These are phyloP conservation scores for Naumovozyma castellii DNA, from an alignment of 805 yeast species.

Conservation along the genomic window DNA sequence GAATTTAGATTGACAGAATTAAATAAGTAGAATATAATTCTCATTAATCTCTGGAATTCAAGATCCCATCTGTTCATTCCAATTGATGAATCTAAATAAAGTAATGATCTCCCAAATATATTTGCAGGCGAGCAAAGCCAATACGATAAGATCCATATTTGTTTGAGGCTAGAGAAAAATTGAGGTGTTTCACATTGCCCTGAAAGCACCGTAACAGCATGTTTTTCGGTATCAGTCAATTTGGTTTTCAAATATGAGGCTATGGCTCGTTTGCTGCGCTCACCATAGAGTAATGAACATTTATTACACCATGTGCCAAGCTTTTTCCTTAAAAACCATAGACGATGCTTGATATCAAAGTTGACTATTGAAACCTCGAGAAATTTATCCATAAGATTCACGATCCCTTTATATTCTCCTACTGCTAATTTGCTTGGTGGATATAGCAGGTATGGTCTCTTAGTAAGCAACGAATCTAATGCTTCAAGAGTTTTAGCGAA, in stretches of 20 bases:
- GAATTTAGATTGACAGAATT: constrained; percentile 9
- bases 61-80: constrained; percentile 19
- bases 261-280: constrained; percentile 5
- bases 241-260: constrained; percentile 6
- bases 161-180: constrained; percentile 8
- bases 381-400: constrained; percentile 11
- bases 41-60: constrained; percentile 18
- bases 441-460: constrained; percentile 15
- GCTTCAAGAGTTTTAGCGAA: constrained; percentile 24
- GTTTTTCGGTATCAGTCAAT: constrained; percentile 12
- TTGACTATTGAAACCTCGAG: constrained; percentile 11
- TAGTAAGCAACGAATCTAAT: constrained; percentile 17
- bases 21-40: constrained; percentile 21
- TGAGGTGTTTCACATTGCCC: constrained; percentile 7
- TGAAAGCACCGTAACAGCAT: constrained; percentile 9
- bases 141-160: constrained; percentile 15
- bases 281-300: constrained; percentile 9
- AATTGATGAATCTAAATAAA: constrained; percentile 12
- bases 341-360: constrained; percentile 9
- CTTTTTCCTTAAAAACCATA: constrained; percentile 23
- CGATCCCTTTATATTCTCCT: constrained; percentile 8
- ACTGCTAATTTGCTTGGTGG: not conserved
- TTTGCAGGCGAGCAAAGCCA: constrained; percentile 15
- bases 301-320: constrained; percentile 21
- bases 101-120: constrained; percentile 10